Percentiles rank a stretch among this genome's conserved stretches.
Evolutionary conservation across 75 land plant species (phyloP).

Genomic region (Picea sitchensis): DNA sequence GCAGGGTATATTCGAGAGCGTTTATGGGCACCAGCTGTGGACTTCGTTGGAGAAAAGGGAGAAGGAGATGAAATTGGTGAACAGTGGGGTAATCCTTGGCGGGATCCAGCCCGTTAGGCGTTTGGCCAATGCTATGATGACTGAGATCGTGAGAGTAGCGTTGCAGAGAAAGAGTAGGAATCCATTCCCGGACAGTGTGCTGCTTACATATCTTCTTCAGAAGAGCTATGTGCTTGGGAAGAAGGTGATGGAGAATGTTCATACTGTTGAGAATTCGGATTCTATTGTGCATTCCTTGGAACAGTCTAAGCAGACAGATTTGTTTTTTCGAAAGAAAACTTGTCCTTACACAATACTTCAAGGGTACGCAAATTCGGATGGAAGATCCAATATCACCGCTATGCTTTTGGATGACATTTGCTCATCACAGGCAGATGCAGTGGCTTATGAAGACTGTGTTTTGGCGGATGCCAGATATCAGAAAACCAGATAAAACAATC

Average conservation of each 20-base stretch:
- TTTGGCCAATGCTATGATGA: constrained; percentile 40
- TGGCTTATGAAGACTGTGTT: constrained; percentile 30
- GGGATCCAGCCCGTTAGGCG: constrained; percentile 22
- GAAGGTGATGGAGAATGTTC: constrained; percentile 12
- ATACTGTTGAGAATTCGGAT: constrained; percentile 11
- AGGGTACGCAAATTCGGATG: constrained; percentile 12
- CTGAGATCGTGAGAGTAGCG: constrained; percentile 48
- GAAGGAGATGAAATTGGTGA: constrained; percentile 26
- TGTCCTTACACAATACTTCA: background rate
- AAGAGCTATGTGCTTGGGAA: constrained; percentile 29
- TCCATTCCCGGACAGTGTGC: constrained; percentile 33
- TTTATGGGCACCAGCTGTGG: constrained; percentile 31
- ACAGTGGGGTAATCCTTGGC: constrained; percentile 35
- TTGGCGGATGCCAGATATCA: background rate
- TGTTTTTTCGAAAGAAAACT: background rate
- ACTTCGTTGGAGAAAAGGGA: constrained; percentile 19
- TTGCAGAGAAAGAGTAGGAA: constrained; percentile 36
- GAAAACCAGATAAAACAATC: background rate
- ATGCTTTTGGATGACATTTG: constrained; percentile 20
- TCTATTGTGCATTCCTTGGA: constrained; percentile 21
- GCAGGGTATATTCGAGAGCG: constrained; percentile 15
- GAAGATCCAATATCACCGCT: constrained; percentile 1
- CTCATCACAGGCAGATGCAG: constrained; percentile 22
- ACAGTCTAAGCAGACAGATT: constrained; percentile 13
- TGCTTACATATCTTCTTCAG: constrained; percentile 28